Evolutionary conservation across 2,329 filamentous ascomycete genomes (phyloP).

Genomic region (Periconia sp.): DNA sequence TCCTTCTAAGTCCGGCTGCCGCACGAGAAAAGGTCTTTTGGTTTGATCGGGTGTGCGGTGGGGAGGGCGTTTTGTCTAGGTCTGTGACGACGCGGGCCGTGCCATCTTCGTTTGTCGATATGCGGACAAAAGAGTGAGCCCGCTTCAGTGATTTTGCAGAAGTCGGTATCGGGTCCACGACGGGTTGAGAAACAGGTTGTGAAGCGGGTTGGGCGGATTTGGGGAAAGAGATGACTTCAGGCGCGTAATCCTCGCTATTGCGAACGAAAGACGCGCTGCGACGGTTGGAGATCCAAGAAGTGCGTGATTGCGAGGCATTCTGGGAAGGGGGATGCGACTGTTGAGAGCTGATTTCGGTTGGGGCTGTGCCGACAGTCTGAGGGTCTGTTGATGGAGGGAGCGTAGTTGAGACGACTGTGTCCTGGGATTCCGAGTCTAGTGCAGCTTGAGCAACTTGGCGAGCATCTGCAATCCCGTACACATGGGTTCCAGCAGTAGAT

Average conservation of each 20-base stretch:
- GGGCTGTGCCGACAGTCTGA: constrained; percentile 24
- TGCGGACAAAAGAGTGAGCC: constrained; percentile 62
- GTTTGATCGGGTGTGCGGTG: constrained; percentile 56
- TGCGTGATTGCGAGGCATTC: constrained; percentile 30
- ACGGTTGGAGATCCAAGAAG: constrained; percentile 50
- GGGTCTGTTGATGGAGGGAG: constrained; percentile 24
- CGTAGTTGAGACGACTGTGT: constrained; percentile 16
- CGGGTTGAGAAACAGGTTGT: neutral
- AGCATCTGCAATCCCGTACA: neutral
- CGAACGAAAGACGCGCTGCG: constrained; percentile 47
- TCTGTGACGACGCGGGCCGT: constrained; percentile 81
- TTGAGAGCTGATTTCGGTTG: constrained; percentile 26
- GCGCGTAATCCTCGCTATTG: constrained; percentile 34
- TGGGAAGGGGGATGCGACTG: constrained; percentile 35
- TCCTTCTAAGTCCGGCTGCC: constrained; percentile 64
- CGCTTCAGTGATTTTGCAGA: constrained; percentile 47
- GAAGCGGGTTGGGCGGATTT: constrained; percentile 17
- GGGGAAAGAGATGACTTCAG: constrained; percentile 34
- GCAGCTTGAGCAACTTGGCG: constrained; percentile 1
- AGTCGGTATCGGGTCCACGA: constrained; percentile 49
- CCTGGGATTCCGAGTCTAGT: constrained; percentile 17
- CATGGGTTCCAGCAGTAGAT: neutral
- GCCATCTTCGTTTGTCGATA: constrained; percentile 84
- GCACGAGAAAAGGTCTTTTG: constrained; percentile 43
- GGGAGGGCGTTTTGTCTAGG: constrained; percentile 69